Evolutionary conservation across 1,139 yeast genomes (phyloP).

Genomic region (Yamadazyma pseudoaaseri): DNA sequence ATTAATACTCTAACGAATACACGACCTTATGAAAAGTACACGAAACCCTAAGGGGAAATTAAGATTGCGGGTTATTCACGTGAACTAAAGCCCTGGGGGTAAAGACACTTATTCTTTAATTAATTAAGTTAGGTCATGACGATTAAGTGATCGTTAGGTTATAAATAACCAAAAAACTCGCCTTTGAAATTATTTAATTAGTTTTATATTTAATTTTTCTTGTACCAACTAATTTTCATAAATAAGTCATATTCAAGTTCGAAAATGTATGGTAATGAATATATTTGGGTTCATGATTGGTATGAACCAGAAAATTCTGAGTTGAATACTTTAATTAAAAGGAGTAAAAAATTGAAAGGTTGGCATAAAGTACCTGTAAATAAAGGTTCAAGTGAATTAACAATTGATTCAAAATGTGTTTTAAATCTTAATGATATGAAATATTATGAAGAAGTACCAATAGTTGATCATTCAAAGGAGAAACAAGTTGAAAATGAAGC

Average conservation of each 20-base stretch:
- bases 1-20: background rate
- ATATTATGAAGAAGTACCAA: constrained; percentile 20
- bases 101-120: background rate
- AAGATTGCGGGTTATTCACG: background rate
- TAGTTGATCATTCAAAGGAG: constrained; percentile 15
- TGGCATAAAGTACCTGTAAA: constrained; percentile 33
- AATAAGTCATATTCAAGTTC: background rate
- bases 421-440: constrained; percentile 31
- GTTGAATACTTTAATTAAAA: constrained; percentile 11
- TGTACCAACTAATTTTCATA: background rate
- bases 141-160: too few species aligned
- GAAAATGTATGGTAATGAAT: constrained; percentile 1
- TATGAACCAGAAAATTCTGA: constrained; percentile 27
- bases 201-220: too few species aligned
- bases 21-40: background rate
- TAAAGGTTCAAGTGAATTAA: constrained; percentile 16
- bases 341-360: constrained; percentile 31
- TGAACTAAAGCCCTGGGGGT: background rate
- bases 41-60: too few species aligned
- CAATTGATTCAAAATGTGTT: constrained; percentile 20
- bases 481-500: constrained; percentile 6
- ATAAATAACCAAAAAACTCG: background rate
- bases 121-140: too few species aligned
- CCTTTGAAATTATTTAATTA: background rate
- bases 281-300: constrained; percentile 43